These are phyloP conservation scores for Aegle marmelos DNA, from an alignment of 345 rosid genomes.

Conservation along the genomic window DNA sequence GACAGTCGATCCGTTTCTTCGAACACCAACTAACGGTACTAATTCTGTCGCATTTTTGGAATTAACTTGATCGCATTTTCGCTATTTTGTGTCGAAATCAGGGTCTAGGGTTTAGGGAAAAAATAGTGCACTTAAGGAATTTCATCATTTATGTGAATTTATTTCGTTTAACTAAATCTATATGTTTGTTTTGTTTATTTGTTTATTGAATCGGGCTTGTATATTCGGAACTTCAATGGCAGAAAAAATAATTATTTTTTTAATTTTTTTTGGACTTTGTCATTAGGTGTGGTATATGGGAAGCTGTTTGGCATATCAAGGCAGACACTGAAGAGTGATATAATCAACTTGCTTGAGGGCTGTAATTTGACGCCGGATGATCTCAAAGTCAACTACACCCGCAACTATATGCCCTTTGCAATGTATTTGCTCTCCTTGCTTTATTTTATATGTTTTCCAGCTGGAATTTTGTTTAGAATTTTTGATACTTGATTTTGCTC, in stretches of 20 bases:
- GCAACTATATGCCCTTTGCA: conserved; percentile 33
- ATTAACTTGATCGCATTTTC: not conserved
- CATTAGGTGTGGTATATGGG: conserved; percentile 43
- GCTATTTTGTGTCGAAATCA: conserved; percentile 5
- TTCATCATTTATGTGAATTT: not conserved
- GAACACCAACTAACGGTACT: conserved; percentile 18
- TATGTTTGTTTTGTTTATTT: too few relatives aligned
- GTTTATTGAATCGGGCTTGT: not conserved
- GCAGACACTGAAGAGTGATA: conserved; percentile 57
- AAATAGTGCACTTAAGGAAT: not conserved
- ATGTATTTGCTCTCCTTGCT: conserved; percentile 34
- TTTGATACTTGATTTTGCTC: not conserved
- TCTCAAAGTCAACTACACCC: conserved; percentile 53
- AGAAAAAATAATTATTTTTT: too few relatives aligned
- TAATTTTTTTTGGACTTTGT: not conserved
- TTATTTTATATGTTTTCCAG: not conserved
- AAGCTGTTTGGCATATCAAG: conserved; percentile 44
- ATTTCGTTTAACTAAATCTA: not conserved
- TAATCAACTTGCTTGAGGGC: conserved; percentile 58
- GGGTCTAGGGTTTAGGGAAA: conserved; percentile 17
- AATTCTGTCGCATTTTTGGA: not conserved
- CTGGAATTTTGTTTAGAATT: not conserved
- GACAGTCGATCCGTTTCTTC: conserved; percentile 30
- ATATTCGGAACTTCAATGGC: not conserved
- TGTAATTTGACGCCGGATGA: conserved; percentile 51